Evolutionary conservation across 352 stramenopile genomes (phyloP), one percentile per base, ranked within the genome.

Genomic region (Phytophthora idaei): DNA sequence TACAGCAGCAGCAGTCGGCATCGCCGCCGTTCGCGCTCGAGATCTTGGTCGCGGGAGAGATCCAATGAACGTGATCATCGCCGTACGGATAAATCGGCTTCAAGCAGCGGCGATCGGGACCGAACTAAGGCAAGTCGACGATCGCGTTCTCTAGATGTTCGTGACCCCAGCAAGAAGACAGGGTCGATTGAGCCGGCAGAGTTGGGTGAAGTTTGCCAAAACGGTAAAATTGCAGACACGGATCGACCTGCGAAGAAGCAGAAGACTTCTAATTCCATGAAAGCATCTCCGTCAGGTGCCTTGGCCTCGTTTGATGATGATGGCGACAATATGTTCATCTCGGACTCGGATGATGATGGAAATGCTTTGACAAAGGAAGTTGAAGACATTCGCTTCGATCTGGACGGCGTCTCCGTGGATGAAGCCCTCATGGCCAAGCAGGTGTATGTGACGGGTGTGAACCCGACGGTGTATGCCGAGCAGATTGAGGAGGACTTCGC

Each of bases 391-490:
- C 78, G 81, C 5, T 74, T 81, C 42, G 66, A 87, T 31, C 52
- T 92, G 15, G 62, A 71, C 9, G 74, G 28, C 31, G 57, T 92
- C 4, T 21, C 58, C 14, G 64, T 90, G 3, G 72, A 92, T 52
- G 66, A 76, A 37, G 53, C 62, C 11, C 34, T 80, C 11, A 66
- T 83, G 39, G 49, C 63, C 31, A 80, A 71, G 6, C 77, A 76
- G 14, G 71, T 92, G 21, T 92, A 92, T 52, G 79, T 90, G 21
- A 78, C 74, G 5, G 82, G 81, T 4, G 58, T 92, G 15, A 83
- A 82, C 15, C 77, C 69, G 3, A 72, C 68, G 9, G 71, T 84
- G 15, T 68, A 70, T 42, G 76, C 78, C 46, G 75, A 77, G 17
- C 64, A 78, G 32, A 73, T 92, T 31, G 77, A 78, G 54, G 78